Evolutionary conservation across 352 stramenopile species (phyloP).

Genomic region (Phytophthora nicotianae): DNA sequence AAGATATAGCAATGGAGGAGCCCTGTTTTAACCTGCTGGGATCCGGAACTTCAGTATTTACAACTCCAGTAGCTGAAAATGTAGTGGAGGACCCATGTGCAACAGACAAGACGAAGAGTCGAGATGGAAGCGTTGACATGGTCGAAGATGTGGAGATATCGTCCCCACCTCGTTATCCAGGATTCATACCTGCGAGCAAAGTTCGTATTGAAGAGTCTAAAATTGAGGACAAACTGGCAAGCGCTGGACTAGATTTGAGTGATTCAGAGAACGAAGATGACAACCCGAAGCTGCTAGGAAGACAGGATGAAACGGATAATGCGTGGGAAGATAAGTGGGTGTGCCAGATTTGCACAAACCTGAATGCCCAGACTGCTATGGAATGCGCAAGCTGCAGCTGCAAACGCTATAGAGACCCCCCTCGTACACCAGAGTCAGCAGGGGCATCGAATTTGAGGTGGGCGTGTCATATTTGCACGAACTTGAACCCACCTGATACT

Average conservation of each 20-base stretch:
- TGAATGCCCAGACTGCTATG: slow-evolving; percentile 26
- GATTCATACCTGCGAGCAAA: slow-evolving; percentile 37
- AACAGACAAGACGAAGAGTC: slow-evolving; percentile 14
- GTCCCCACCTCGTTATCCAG: slow-evolving; percentile 12
- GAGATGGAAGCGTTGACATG: slow-evolving; percentile 7
- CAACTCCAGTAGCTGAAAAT: not conserved
- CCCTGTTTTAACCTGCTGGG: slow-evolving; percentile 60
- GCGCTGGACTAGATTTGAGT: slow-evolving; percentile 55
- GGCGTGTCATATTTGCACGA: slow-evolving; percentile 37
- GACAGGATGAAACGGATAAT: slow-evolving; percentile 8
- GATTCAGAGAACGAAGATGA: slow-evolving; percentile 52
- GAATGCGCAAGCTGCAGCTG: slow-evolving; percentile 28
- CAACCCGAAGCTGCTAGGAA: slow-evolving; percentile 13
- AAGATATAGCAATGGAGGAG: slow-evolving; percentile 32
- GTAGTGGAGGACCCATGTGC: slow-evolving; percentile 1
- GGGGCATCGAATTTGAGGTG: slow-evolving; percentile 20
- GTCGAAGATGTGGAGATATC: slow-evolving; percentile 5
- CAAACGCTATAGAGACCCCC: slow-evolving; percentile 14
- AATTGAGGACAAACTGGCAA: slow-evolving; percentile 50
- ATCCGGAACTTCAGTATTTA: slow-evolving; percentile 29
- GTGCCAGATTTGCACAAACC: slow-evolving; percentile 37
- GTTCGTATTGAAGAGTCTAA: slow-evolving; percentile 23
- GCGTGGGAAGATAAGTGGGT: slow-evolving; percentile 34
- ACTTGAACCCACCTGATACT: slow-evolving; percentile 25
- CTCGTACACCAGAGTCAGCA: not conserved